Base-by-base conservation (phyloP, 768 basidiomycete genomes). In the Tricholomella constricta region DNA sequence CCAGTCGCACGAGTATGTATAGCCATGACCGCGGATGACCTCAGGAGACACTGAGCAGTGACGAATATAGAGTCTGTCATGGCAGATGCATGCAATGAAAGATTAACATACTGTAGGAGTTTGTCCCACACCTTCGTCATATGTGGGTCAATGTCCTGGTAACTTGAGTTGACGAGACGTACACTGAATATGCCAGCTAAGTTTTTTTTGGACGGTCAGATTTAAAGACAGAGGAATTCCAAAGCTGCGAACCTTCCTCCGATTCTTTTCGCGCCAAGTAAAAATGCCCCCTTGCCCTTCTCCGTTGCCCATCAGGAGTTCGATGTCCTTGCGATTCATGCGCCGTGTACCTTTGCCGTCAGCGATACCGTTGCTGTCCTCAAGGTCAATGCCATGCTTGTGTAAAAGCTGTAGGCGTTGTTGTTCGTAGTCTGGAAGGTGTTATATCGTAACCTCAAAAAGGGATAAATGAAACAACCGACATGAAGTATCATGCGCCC, bases 401-500 rank as follows among this genome's bases (percentile, higher is more conserved):
- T 83, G 88, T 48, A 98, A 76, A 49, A 98, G 74, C 62, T 92
- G 91, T 37, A 85, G 75, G 38, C 96, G 84, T 65, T 98, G 95
- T 62, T 94, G 90, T 63, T 98, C 94, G 70, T 94, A 98, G 77
- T 98, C 91, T 93, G 60, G 50, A 55, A 54, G 48, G 55, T 46
- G 47, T 65, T 53, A 65, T 55, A 53, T 49, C 38, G 37, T 37
- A 45, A 44, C 29, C 43, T n/a, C 31, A 40, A 34, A 42, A 31
- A 26, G 35, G 29, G 19, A 15, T 53, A 48, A 43, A 56, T 51
- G 52, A 55, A 51, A 64, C 44, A 42, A 65, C 71, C 53, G 55
- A 92, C 91, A 95, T 51, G 88, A 88, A 23, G 93, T 94, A 72
- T 98, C 94, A 71, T 98, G 94, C 19, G 93, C 91, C 95, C 95